These are phyloP conservation scores for Zalaria obscura DNA, from an alignment of 2,329 filamentous ascomycete genomes.

Conservation along the genomic window DNA sequence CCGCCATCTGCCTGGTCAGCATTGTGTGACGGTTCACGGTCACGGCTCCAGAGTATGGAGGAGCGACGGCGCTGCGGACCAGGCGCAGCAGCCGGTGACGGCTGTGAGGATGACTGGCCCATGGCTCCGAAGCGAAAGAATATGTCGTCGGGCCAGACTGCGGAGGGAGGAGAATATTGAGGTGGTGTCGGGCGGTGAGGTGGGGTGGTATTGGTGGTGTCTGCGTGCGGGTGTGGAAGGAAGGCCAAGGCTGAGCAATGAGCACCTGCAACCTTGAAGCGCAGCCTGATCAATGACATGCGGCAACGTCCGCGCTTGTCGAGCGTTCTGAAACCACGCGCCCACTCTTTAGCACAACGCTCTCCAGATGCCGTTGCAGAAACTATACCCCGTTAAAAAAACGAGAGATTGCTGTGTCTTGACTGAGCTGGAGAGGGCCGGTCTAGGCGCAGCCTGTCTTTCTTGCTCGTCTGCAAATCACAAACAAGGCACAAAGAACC, in stretches of 20 bases:
- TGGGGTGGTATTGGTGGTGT: slow-evolving; percentile 4
- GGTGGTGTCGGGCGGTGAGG: slow-evolving; percentile 7
- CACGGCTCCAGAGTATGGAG: slow-evolving; percentile 5
- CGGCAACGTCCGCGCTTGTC: too few species aligned
- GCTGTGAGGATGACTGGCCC: slow-evolving; percentile 17
- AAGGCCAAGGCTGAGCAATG: not conserved
- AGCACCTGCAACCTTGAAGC: not conserved
- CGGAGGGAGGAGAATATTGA: not conserved
- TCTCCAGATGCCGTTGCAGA: too few species aligned
- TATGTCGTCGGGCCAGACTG: not conserved
- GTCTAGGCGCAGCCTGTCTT: too few species aligned
- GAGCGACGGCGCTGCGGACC: slow-evolving; percentile 1
- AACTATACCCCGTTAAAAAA: too few species aligned
- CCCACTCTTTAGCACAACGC: too few species aligned
- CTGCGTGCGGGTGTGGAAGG: slow-evolving; percentile 2
- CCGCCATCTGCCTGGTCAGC: too few species aligned
- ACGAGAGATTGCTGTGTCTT: too few species aligned
- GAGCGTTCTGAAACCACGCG: too few species aligned
- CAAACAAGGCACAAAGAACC: too few species aligned
- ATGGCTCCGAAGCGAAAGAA: slow-evolving; percentile 8
- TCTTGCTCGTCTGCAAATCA: too few species aligned
- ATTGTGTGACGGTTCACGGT: not conserved
- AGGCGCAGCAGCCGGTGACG: slow-evolving; percentile 2
- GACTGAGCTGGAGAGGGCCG: too few species aligned
- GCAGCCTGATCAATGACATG: too few species aligned